These are phyloP conservation scores for Rutstroemia sp. DNA, from an alignment of 2,329 filamentous ascomycete species.

Conservation along the genomic window DNA sequence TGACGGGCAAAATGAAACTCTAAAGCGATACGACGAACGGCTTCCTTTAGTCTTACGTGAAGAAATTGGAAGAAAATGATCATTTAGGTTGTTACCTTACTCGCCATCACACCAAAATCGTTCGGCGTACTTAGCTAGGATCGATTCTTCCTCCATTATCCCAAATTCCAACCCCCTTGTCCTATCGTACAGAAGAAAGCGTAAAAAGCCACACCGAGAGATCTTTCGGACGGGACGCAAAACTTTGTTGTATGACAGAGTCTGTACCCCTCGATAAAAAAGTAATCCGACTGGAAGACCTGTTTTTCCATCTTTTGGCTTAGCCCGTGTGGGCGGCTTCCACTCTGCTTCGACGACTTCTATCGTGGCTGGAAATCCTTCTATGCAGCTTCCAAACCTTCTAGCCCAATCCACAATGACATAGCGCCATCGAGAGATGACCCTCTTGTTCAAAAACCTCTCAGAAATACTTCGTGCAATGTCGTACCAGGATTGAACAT, in stretches of 20 bases:
- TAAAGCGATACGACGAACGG: too few relatives aligned
- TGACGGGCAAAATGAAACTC: not conserved
- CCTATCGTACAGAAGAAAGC: not conserved
- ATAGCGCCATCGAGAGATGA: not conserved
- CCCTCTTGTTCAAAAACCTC: not conserved
- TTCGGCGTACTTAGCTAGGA: not conserved
- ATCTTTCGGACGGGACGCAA: not conserved
- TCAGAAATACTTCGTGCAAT: too few relatives aligned
- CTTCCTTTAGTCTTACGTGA: not conserved
- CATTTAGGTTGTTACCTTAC: not conserved
- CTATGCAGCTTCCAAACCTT: conserved; percentile 11
- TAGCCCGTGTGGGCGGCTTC: not conserved
- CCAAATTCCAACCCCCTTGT: not conserved
- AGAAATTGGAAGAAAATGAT: not conserved
- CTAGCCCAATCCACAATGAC: conserved; percentile 4
- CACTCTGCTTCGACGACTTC: not conserved
- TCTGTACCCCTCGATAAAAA: not conserved
- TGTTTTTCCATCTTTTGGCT: not conserved
- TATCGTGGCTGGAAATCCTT: conserved; percentile 6
- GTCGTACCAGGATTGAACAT: not conserved
- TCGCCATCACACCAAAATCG: not conserved
- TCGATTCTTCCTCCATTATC: not conserved
- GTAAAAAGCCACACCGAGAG: conserved; percentile 2
- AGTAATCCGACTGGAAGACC: conserved; percentile 2
- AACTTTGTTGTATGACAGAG: not conserved